These are phyloP conservation scores for Bonia amplexicaulis DNA, from an alignment of 176 grass and related monocot genomes.

Conservation along the genomic window DNA sequence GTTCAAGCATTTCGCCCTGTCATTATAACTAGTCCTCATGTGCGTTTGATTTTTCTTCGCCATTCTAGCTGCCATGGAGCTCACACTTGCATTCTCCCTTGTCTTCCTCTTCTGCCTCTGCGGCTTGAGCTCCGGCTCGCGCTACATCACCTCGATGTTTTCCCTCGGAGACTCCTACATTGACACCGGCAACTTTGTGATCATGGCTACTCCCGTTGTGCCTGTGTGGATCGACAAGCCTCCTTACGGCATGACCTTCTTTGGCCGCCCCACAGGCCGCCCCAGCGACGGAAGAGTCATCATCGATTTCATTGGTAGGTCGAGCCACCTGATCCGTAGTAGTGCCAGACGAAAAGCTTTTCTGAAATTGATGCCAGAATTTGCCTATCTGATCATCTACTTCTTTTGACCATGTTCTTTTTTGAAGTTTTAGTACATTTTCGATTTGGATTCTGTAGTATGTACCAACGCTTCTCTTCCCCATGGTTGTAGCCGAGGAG, in stretches of 20 bases:
- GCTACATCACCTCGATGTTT: constrained; percentile 37
- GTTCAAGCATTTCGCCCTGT: too few species aligned
- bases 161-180: constrained; percentile 47
- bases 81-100: neutral
- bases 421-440: too few species aligned
- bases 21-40: too few species aligned
- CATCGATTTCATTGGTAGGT: constrained; percentile 48
- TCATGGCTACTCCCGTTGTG: neutral
- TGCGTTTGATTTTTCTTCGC: too few species aligned
- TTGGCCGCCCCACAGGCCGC: constrained; percentile 37
- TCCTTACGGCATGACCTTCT: constrained; percentile 54
- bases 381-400: neutral
- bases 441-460: neutral
- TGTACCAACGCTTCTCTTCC: neutral
- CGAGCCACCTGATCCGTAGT: neutral
- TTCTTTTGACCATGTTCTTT: too few species aligned
- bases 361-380: neutral
- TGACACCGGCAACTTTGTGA: constrained; percentile 52
- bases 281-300: constrained; percentile 34
- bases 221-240: constrained; percentile 18
- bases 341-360: neutral
- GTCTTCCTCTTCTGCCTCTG: neutral
- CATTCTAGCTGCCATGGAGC: too few species aligned
- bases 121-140: neutral
- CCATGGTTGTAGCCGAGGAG: constrained; percentile 26